Conservation (phyloP, 2,329 filamentous ascomycete species). For the Colletotrichum sp. region DNA sequence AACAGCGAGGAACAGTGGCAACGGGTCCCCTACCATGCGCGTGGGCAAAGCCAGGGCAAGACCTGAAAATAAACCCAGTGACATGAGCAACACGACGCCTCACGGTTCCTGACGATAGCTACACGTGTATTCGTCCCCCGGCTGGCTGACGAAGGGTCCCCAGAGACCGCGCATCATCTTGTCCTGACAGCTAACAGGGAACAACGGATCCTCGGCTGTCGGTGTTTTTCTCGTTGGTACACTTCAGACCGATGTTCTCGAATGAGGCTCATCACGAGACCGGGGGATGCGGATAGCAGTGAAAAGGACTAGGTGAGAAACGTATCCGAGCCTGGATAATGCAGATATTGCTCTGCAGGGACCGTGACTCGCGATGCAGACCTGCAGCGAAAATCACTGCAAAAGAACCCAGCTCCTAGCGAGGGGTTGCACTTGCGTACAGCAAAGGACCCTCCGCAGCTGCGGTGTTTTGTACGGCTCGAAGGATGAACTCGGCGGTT, state of each 20-base stretch:
- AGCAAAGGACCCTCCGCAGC: background rate
- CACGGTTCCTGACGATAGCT: background rate
- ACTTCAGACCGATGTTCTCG: background rate
- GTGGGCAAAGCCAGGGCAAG: background rate
- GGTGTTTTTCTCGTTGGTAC: background rate
- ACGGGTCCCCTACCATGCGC: background rate
- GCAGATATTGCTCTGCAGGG: constrained; percentile 1
- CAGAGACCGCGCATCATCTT: background rate
- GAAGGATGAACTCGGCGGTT: background rate
- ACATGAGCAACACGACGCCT: background rate
- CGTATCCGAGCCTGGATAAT: background rate
- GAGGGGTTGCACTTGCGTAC: background rate
- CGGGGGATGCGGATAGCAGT: background rate
- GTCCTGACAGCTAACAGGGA: background rate
- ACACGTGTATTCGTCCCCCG: background rate
- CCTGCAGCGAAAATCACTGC: background rate
- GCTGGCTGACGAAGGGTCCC: background rate
- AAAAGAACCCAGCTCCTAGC: background rate
- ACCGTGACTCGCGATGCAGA: background rate
- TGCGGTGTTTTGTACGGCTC: background rate
- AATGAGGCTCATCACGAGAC: background rate
- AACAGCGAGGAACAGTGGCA: background rate
- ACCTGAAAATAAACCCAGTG: background rate
- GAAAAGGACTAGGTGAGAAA: background rate
- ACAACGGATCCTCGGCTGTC: background rate